Conservation (phyloP, 2,329 filamentous ascomycete genomes). For the Alternaria ventricosa region DNA sequence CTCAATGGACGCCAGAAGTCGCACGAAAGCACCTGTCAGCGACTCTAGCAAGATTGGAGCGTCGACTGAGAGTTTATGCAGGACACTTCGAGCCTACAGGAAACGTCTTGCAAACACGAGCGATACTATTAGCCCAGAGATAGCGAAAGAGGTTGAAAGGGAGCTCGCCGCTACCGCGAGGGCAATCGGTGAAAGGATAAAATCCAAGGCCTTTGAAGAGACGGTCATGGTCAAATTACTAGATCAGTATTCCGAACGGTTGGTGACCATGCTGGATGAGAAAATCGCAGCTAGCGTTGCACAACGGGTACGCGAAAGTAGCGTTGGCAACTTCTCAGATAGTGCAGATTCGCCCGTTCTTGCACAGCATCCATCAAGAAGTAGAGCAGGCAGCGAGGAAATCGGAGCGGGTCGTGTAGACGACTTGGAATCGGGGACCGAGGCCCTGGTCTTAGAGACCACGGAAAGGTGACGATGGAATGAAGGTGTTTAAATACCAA, state of each 20-base stretch:
- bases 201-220: slow-evolving; percentile 52
- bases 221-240: slow-evolving; percentile 62
- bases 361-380: slow-evolving; percentile 11
- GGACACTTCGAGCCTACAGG: slow-evolving; percentile 64
- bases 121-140: slow-evolving; percentile 54
- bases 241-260: slow-evolving; percentile 76
- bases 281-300: slow-evolving; percentile 61
- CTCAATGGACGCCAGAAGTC: slow-evolving; percentile 59
- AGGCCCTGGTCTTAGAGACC: slow-evolving; percentile 11
- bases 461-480: slow-evolving; percentile 16
- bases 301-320: slow-evolving; percentile 42
- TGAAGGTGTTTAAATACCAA: background rate
- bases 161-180: slow-evolving; percentile 60
- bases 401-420: background rate
- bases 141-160: slow-evolving; percentile 62
- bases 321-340: slow-evolving; percentile 34
- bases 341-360: slow-evolving; percentile 20
- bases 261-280: slow-evolving; percentile 75
- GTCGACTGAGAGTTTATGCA: slow-evolving; percentile 63
- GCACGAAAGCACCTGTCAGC: slow-evolving; percentile 50
- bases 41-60: slow-evolving; percentile 45
- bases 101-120: slow-evolving; percentile 61
- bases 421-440: slow-evolving; percentile 11
- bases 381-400: slow-evolving; percentile 11
- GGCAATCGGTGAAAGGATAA: slow-evolving; percentile 52